phyloP scores from a whole-genome alignment of 805 yeast genomes.

The Monosporozyma aquatica region DNA sequence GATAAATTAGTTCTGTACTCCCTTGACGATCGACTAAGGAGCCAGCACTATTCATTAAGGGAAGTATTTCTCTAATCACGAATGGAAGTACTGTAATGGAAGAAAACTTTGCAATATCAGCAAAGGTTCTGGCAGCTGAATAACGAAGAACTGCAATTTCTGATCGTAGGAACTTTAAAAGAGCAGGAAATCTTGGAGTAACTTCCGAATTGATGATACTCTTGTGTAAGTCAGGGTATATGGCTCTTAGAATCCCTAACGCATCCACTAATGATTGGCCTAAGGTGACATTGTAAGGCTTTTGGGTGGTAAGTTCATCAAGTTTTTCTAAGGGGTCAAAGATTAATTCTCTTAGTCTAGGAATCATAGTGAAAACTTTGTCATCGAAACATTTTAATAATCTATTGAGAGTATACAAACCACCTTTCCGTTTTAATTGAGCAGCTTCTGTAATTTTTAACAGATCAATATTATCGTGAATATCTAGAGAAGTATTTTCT shows the following conservation, averaged over 20 bases:
- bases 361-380: constrained; percentile 48
- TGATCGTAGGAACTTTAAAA: constrained; percentile 50
- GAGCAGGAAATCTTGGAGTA: constrained; percentile 43
- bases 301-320: constrained; percentile 15
- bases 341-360: constrained; percentile 56
- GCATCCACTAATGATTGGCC: constrained; percentile 85
- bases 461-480: constrained; percentile 49
- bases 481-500: constrained; percentile 61
- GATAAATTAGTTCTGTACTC: constrained; percentile 84
- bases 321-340: constrained; percentile 51
- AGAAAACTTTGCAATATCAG: constrained; percentile 60
- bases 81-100: constrained; percentile 69
- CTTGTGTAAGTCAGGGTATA: constrained; percentile 51
- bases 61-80: constrained; percentile 68
- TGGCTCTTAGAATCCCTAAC: constrained; percentile 68
- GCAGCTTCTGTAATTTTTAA: constrained; percentile 66
- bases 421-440: constrained; percentile 76
- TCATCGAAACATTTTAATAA: constrained; percentile 46
- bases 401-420: constrained; percentile 55
- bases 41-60: constrained; percentile 71
- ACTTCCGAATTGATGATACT: constrained; percentile 40
- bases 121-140: constrained; percentile 82
- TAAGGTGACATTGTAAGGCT: constrained; percentile 32
- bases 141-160: constrained; percentile 77
- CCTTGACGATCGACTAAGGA: constrained; percentile 76